Percentiles rank a stretch among this genome's conserved stretches.
phyloP scores from a whole-genome alignment of 768 basidiomycete species.

The Leccinellum luteum region DNA sequence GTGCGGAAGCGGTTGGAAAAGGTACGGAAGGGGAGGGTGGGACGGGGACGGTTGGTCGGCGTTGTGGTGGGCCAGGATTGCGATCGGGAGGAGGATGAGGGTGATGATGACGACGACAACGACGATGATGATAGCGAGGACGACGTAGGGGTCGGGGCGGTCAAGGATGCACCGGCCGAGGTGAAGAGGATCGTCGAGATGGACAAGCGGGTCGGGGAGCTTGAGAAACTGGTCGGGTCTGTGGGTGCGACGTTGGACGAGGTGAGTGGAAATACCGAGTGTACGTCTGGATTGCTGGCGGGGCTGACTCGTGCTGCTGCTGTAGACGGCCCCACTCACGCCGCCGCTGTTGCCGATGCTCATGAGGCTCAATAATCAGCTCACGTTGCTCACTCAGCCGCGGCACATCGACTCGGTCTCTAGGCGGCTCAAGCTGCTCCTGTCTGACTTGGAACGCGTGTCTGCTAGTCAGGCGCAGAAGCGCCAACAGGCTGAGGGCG shows the following conservation, averaged over 20 bases:
- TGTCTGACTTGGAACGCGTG: conserved; percentile 88
- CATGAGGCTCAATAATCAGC: conserved; percentile 77
- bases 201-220: conserved; percentile 77
- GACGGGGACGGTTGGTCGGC: conserved; percentile 60
- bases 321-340: conserved; percentile 67
- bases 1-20: conserved; percentile 67
- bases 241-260: conserved; percentile 79
- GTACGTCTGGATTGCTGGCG: background rate
- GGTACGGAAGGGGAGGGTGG: conserved; percentile 63
- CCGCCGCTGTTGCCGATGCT: conserved; percentile 82
- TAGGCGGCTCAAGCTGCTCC: conserved; percentile 85
- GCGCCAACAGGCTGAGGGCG: conserved; percentile 18
- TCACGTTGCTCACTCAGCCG: conserved; percentile 89
- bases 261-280: conserved; percentile 37
- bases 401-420: conserved; percentile 95
- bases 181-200: conserved; percentile 63
- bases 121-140: conserved; percentile 2
- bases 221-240: conserved; percentile 83
- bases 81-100: conserved; percentile 3
- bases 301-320: conserved; percentile 5
- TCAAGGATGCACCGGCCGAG: conserved; percentile 28
- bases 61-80: conserved; percentile 41
- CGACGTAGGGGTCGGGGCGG: background rate
- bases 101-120: background rate
- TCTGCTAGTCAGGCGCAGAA: conserved; percentile 39